Conservation (phyloP, 208 protist genomes). For the Leishmania braziliensis region DNA sequence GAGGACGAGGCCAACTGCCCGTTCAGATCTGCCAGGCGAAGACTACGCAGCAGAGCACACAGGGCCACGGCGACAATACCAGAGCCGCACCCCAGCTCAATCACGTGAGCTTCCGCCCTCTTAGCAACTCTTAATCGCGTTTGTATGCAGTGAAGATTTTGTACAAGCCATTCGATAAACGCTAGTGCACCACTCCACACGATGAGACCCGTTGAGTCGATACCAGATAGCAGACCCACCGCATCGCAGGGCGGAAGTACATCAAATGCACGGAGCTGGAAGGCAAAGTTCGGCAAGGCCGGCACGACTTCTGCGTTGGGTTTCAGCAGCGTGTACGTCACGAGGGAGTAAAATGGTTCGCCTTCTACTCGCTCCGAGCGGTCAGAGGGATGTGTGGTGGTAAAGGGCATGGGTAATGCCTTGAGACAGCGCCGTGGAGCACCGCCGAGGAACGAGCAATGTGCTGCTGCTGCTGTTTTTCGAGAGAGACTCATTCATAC, state of each 20-base stretch:
- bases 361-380: conserved; percentile 32
- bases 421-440: background rate
- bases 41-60: conserved; percentile 12
- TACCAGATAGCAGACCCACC: conserved; percentile 30
- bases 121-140: background rate
- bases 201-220: conserved; percentile 44
- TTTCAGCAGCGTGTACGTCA: conserved; percentile 13
- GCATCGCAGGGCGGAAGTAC: conserved; percentile 43
- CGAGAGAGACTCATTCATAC: background rate
- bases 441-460: background rate
- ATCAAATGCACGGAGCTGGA: conserved; percentile 36
- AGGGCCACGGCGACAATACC: conserved; percentile 34
- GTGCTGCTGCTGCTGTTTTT: background rate
- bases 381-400: conserved; percentile 30
- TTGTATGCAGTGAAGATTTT: background rate
- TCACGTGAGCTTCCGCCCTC: background rate
- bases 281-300: conserved; percentile 14
- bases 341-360: conserved; percentile 39
- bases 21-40: too few relatives aligned
- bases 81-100: conserved; percentile 46
- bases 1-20: background rate
- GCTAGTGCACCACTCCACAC: conserved; percentile 43
- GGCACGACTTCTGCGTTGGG: background rate
- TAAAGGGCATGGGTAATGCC: conserved; percentile 34
- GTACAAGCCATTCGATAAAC: conserved; percentile 42